A percentile compares a stretch with the other conserved stretches of the same genome.
These are phyloP conservation scores for Leishmania turanica DNA, from an alignment of 208 protist species.

Conservation along the genomic window DNA sequence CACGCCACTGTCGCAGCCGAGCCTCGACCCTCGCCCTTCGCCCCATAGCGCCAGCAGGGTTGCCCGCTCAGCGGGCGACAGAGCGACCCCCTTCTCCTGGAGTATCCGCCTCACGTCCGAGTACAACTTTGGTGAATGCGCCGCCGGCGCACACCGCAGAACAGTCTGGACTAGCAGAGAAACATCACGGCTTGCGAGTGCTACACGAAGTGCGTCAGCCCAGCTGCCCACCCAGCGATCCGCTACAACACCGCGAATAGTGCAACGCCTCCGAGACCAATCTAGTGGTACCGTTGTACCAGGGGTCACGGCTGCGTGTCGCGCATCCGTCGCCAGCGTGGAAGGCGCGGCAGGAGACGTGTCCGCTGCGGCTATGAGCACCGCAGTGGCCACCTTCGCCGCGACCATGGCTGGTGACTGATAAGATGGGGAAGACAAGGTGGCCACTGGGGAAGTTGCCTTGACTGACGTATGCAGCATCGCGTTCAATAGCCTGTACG, in stretches of 20 bases:
- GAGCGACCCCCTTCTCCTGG: constrained; percentile 3
- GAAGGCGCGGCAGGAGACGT: background rate
- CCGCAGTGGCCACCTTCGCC: constrained; percentile 12
- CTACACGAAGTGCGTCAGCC: constrained; percentile 62
- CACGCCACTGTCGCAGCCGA: background rate
- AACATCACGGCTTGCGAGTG: constrained; percentile 41
- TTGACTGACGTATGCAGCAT: constrained; percentile 40
- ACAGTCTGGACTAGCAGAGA: constrained; percentile 38
- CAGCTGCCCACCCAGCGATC: constrained; percentile 74
- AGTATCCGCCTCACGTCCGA: constrained; percentile 17
- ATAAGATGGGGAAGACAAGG: constrained; percentile 17
- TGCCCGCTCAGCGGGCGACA: constrained; percentile 38
- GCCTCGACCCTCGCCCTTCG: background rate
- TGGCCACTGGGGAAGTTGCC: constrained; percentile 23
- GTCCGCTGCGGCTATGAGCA: constrained; percentile 20
- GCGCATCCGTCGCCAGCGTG: background rate
- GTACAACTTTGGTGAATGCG: constrained; percentile 36
- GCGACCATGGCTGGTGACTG: constrained; percentile 1
- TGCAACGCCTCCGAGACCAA: constrained; percentile 32
- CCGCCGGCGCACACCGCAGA: constrained; percentile 34
- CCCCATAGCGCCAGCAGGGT: constrained; percentile 33
- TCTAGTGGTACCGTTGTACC: constrained; percentile 37
- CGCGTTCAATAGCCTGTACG: constrained; percentile 46
- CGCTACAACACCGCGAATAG: constrained; percentile 35
- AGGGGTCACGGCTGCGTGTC: background rate